A percentile compares a stretch with the other conserved stretches of the same genome.
Evolutionary conservation across 345 rosid species (phyloP).

Genomic region (Sonneratia alba): DNA sequence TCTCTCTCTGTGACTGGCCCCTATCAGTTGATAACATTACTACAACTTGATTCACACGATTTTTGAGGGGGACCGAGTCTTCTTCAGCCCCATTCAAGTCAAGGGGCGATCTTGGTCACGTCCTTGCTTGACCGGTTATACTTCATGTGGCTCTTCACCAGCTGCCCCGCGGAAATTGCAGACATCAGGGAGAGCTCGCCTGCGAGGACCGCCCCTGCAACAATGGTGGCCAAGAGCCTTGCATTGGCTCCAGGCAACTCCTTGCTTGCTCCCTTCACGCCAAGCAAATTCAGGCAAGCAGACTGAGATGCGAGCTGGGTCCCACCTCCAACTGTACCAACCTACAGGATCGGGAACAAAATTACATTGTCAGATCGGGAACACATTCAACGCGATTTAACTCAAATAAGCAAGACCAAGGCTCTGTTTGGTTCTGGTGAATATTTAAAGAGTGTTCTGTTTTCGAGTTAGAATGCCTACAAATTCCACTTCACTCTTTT

Average conservation of each 20-base stretch:
- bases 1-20: neutral
- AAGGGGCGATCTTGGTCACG: slow-evolving; percentile 29
- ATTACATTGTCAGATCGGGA: neutral
- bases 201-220: slow-evolving; percentile 75
- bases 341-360: slow-evolving; percentile 24
- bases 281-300: slow-evolving; percentile 69
- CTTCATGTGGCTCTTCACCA: slow-evolving; percentile 80
- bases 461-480: no score
- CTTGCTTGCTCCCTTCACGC: slow-evolving; percentile 64
- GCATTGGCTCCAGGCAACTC: slow-evolving; percentile 69
- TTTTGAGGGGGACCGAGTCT: neutral
- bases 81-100: neutral
- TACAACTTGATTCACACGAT: neutral
- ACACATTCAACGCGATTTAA: neutral
- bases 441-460: no score
- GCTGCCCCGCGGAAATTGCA: slow-evolving; percentile 86
- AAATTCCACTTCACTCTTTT: no score
- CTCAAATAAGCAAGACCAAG: neutral
- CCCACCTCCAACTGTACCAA: slow-evolving; percentile 88
- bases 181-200: slow-evolving; percentile 86
- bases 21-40: neutral
- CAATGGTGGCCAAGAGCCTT: slow-evolving; percentile 55
- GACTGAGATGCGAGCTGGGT: slow-evolving; percentile 86
- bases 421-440: neutral
- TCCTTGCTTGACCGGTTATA: slow-evolving; percentile 82